Base-by-base conservation (phyloP, 2,329 filamentous ascomycete genomes). In the Diplodia mutila region DNA sequence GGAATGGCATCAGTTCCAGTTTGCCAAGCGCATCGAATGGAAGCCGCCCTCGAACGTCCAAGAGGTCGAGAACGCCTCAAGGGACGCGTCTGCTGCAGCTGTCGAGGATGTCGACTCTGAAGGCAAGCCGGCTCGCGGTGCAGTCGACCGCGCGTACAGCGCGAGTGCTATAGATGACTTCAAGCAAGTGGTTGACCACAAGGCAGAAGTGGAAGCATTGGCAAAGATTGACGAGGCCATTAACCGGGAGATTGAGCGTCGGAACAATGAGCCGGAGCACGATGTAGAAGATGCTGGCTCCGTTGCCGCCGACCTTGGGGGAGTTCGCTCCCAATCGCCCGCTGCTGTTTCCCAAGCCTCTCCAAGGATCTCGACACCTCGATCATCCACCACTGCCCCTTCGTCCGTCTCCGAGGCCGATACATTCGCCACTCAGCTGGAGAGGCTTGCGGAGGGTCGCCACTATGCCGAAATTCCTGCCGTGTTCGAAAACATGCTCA, bases 1-100 rank as follows among this genome's bases (percentile, higher is more conserved):
- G 72, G 94, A 97, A 77, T 97, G 93, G 93, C 90, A 90, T 52
- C 93, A 97, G 78, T 96, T 93, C 75, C 91, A 97, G 78, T 94
- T 96, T 77, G 91, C 90, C 67, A 91, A 93, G 79, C 87, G 90
- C 70, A 92, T 97, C 73, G 94, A 95, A 77, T 97, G 94, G 92
- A 94, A 95, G 83, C 85, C 82, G 42, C 77, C 80, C 51, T 78
- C 77, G 25, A 73, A 77, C 9, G 73, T 79, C 16, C 76, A 80
- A 12, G 78, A 78, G 57, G 73, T 72, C 23, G 71, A 82, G 2
- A 80, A 82, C 61, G 74, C 76, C 18, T 76, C 77, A 61, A 63
- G 49, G 46, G 77, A 81, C 29, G 73, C 69, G 66, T 42, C 65
- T 14, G 16, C 54, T 6, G 73, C 72, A 66, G 72, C 71, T 18